Evolutionary conservation across 768 basidiomycete species (phyloP).

Genomic region (Podaxis carcinomalis): DNA sequence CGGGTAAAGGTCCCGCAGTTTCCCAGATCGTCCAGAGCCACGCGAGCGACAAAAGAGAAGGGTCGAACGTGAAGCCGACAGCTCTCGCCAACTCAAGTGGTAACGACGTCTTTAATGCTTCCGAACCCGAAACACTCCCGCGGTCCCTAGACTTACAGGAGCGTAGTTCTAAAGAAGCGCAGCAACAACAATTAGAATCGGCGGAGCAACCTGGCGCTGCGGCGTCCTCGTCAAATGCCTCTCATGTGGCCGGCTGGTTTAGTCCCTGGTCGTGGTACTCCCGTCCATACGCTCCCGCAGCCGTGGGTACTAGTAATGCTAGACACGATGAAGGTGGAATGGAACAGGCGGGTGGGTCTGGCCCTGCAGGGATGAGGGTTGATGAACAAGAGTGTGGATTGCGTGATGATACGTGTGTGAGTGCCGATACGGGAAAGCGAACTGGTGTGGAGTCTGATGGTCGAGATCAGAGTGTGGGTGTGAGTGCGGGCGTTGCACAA

Average conservation of each 20-base stretch:
- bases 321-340: background rate
- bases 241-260: constrained; percentile 5
- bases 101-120: constrained; percentile 2
- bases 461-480: background rate
- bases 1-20: constrained; percentile 2
- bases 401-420: background rate
- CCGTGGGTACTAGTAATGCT: background rate
- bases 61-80: background rate
- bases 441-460: background rate
- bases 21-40: background rate
- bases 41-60: constrained; percentile 4
- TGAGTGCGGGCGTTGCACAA: background rate
- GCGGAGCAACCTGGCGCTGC: background rate
- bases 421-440: background rate
- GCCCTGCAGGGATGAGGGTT: background rate
- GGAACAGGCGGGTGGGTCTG: background rate
- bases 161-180: constrained; percentile 3
- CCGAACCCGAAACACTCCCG: background rate
- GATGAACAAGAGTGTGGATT: background rate
- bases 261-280: constrained; percentile 9
- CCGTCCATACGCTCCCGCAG: background rate
- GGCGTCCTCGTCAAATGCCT: background rate
- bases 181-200: background rate
- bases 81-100: background rate
- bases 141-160: constrained; percentile 5